These are phyloP conservation scores for Sclerotinia borealis DNA, from an alignment of 2,329 filamentous ascomycete species.

Conservation along the genomic window DNA sequence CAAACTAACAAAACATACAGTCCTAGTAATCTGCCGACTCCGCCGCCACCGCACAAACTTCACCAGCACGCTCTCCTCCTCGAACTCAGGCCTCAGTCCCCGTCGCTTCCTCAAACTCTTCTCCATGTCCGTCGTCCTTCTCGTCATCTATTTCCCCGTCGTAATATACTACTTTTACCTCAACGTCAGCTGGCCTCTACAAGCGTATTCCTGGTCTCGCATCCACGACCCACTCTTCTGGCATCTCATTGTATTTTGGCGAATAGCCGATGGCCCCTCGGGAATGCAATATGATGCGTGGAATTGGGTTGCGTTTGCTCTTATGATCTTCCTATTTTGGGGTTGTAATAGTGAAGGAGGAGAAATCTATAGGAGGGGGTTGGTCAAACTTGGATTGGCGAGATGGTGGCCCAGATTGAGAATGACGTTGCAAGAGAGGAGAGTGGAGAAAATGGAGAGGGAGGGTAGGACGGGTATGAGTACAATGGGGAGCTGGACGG, in stretches of 20 bases:
- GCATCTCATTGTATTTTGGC: slow-evolving; percentile 43
- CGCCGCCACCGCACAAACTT: slow-evolving; percentile 54
- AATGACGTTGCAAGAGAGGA: slow-evolving; percentile 12
- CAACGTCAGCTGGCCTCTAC: slow-evolving; percentile 35
- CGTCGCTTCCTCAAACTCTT: slow-evolving; percentile 58
- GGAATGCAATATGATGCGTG: slow-evolving; percentile 48
- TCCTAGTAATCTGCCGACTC: slow-evolving; percentile 54
- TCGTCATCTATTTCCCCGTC: slow-evolving; percentile 47
- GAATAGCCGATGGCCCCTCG: slow-evolving; percentile 33
- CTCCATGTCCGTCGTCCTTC: slow-evolving; percentile 45
- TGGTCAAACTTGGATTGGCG: slow-evolving; percentile 23
- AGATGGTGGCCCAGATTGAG: slow-evolving; percentile 22
- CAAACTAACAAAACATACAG: slow-evolving; percentile 34
- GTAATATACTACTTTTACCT: slow-evolving; percentile 48
- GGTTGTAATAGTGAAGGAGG: slow-evolving; percentile 57
- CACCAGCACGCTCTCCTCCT: slow-evolving; percentile 45
- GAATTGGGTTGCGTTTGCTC: slow-evolving; percentile 47
- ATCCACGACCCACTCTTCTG: slow-evolving; percentile 46
- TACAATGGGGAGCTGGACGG: slow-evolving; percentile 4
- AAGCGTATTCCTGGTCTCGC: slow-evolving; percentile 45
- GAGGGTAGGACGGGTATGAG: not conserved
- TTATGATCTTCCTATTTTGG: slow-evolving; percentile 56
- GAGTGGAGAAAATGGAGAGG: slow-evolving; percentile 3
- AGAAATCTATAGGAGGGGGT: slow-evolving; percentile 40
- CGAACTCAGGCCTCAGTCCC: slow-evolving; percentile 45